Percentiles rank a stretch among this genome's conserved stretches.
Evolutionary conservation across 176 grass and related monocot species (phyloP).

Genomic region (Avena insularis): DNA sequence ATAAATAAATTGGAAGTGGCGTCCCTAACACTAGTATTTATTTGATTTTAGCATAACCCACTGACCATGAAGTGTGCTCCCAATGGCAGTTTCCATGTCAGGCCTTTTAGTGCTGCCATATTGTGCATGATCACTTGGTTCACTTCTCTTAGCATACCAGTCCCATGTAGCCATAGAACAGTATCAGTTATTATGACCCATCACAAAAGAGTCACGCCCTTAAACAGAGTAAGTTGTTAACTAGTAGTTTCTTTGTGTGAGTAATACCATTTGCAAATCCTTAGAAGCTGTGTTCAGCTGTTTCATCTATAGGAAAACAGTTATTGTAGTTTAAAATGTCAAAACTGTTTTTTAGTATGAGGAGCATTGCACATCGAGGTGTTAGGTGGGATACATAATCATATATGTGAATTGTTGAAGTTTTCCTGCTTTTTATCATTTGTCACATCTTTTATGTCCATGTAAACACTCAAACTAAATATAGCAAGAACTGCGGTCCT

Average conservation of each 20-base stretch:
- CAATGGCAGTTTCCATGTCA: neutral
- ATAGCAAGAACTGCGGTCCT: neutral
- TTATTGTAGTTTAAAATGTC: neutral
- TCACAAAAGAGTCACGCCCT: neutral
- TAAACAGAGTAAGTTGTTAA: neutral
- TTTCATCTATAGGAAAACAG: neutral
- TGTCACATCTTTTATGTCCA: neutral
- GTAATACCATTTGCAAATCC: constrained; percentile 12
- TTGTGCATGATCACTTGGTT: neutral
- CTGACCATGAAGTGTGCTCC: neutral
- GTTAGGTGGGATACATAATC: neutral
- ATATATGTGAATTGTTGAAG: neutral
- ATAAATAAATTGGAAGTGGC: neutral
- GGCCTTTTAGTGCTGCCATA: neutral
- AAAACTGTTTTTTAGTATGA: constrained; percentile 24
- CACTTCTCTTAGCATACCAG: neutral
- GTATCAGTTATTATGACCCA: neutral
- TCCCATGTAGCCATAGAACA: neutral
- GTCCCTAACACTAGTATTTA: neutral
- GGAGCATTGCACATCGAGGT: neutral
- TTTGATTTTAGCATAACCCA: neutral
- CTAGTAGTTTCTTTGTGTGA: constrained; percentile 28
- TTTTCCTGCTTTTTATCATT: neutral
- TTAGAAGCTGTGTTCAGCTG: neutral
- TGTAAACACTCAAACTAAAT: neutral